Evolutionary conservation across 345 rosid species (phyloP), one percentile per base, ranked within the genome.

Genomic region (Dipteronia sinensis): DNA sequence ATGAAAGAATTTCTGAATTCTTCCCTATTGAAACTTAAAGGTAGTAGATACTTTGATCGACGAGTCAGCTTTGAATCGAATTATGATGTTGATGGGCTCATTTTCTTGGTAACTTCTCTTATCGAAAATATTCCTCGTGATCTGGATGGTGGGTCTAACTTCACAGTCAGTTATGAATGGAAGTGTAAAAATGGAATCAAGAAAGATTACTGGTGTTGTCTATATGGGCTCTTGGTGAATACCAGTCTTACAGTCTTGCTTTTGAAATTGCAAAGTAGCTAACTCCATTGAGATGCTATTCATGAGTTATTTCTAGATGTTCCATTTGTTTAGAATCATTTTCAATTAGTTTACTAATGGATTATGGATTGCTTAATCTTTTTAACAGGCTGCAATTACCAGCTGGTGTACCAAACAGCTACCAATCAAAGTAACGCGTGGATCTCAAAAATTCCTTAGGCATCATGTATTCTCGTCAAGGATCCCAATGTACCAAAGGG

Each of bases 341-440:
- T 63, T 74, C n/a, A 23, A n/a, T 59, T 76, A 40, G 56, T 47
- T 69, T 79, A 16, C 75, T 51, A 31, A 67, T 73, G 7, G 56
- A 71, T 20, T 78, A 11, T 72, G 67, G n/a, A 25, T 15, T 47
- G 22, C 61, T 46, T 40, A 19, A 59, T 82, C 1, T 68, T 62
- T n/a, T 76, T 67, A 53, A 25, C 86, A 90, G 93, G 80, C 74
- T 65, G 44, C 72, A 15, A 73, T 77, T 76, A 77, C 49, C 73
- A 77, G 81, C 66, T 51, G 10, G 42, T 10, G 73, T 78, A 56
- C 71, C 76, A 85, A 80, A 15, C 71, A 74, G 27, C 68, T 68
- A 70, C 74, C 69, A 62, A 1, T 56, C 17, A 22, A 65, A 67
- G 58, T 42, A 15, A 44, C 47, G 7, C 17, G 63, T 75, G 76